Conservation (phyloP, 495 filamentous ascomycete genomes). For the Penicillium paxilli region DNA sequence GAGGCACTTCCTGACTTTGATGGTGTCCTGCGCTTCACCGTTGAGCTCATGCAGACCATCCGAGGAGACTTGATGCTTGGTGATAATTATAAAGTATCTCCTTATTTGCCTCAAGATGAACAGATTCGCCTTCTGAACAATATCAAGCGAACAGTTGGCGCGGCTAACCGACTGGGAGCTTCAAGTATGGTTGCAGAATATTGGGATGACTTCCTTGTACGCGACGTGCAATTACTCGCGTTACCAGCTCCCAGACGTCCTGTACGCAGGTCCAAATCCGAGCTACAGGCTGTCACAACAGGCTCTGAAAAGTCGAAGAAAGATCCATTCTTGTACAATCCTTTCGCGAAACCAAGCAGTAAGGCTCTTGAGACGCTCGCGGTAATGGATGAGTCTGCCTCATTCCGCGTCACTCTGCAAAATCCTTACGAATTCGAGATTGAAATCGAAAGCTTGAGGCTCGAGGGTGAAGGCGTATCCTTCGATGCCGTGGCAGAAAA, state of each 20-base stretch:
- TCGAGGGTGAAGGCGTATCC: conserved; percentile 69
- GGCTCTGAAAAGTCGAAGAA: conserved; percentile 53
- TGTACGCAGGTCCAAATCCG: conserved; percentile 67
- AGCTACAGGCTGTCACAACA: conserved; percentile 63
- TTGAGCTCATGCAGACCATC: conserved; percentile 76
- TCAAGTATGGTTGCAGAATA: conserved; percentile 74
- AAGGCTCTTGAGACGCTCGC: conserved; percentile 63
- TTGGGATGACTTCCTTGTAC: conserved; percentile 94
- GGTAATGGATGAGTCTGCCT: conserved; percentile 72
- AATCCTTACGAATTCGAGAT: conserved; percentile 94
- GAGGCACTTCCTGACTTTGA: conserved; percentile 92
- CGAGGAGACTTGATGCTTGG: conserved; percentile 73
- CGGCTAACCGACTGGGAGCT: conserved; percentile 72
- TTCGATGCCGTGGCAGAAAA: conserved; percentile 66
- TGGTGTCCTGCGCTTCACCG: conserved; percentile 82
- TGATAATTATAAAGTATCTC: conserved; percentile 42
- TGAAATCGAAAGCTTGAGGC: conserved; percentile 76
- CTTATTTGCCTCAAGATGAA: conserved; percentile 74
- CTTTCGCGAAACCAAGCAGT: conserved; percentile 71
- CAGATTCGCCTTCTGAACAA: conserved; percentile 79
- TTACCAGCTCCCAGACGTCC: conserved; percentile 55
- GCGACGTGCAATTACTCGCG: conserved; percentile 70
- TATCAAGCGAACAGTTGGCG: conserved; percentile 76
- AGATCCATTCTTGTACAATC: conserved; percentile 91
- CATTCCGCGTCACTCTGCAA: conserved; percentile 80